Conservation (phyloP, 2,329 filamentous ascomycete species). For the Colletotrichum aenigma region DNA sequence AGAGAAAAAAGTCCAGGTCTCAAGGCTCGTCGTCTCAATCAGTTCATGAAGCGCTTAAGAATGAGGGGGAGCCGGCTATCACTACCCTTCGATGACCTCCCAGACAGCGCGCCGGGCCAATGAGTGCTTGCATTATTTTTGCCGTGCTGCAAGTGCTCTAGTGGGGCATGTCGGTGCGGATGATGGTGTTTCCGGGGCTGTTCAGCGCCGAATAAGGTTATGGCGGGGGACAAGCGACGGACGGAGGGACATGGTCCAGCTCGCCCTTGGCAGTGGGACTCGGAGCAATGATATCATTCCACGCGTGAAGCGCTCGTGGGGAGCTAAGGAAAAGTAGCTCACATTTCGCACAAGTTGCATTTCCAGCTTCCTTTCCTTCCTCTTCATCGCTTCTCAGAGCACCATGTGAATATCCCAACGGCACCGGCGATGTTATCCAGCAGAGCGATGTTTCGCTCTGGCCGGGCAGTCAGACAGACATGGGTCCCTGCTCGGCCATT, state of each 20-base stretch:
- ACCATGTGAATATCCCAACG: neutral
- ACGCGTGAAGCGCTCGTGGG: neutral
- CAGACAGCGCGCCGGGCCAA: conserved; percentile 13
- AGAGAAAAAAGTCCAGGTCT: too few species aligned
- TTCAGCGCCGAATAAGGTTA: neutral
- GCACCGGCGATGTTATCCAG: neutral
- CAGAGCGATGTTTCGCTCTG: conserved; percentile 9
- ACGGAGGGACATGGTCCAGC: neutral
- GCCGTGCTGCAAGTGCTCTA: neutral
- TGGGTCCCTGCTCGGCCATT: neutral
- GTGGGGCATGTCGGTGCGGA: conserved; percentile 8
- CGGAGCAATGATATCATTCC: conserved; percentile 11
- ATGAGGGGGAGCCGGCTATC: conserved; percentile 15
- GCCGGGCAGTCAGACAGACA: neutral
- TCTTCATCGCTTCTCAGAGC: neutral
- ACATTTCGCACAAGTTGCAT: neutral
- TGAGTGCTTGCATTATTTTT: conserved; percentile 19
- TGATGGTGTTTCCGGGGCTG: neutral
- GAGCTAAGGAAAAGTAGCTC: neutral
- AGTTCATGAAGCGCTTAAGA: neutral
- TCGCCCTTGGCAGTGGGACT: neutral
- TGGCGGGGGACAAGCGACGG: neutral
- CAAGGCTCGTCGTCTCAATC: neutral
- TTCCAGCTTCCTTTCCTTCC: neutral
- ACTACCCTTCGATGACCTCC: conserved; percentile 11